Percentiles rank a stretch among this genome's conserved stretches.
phyloP scores from a whole-genome alignment of 805 yeast genomes.

The Yamadazyma sp. region DNA sequence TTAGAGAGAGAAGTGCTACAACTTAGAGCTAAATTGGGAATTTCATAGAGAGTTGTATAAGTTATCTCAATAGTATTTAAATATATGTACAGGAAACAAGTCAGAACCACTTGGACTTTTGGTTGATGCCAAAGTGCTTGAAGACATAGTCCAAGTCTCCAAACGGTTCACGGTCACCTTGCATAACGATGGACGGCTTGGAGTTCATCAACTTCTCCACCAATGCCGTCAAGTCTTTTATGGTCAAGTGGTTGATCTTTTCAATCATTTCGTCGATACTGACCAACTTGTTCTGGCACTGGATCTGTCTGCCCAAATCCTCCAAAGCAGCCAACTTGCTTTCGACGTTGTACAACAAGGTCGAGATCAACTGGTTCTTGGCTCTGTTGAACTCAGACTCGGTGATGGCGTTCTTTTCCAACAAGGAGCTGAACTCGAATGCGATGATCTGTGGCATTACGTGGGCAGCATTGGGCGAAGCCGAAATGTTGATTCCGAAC shows the following conservation, averaged over 20 bases:
- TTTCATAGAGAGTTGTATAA: slow-evolving; percentile 10
- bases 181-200: slow-evolving; percentile 82
- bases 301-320: slow-evolving; percentile 93
- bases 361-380: slow-evolving; percentile 85
- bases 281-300: slow-evolving; percentile 73
- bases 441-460: slow-evolving; percentile 79
- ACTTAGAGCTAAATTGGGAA: slow-evolving; percentile 41
- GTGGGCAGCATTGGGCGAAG: slow-evolving; percentile 83
- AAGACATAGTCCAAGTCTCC: slow-evolving; percentile 77
- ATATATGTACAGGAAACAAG: slow-evolving; percentile 4
- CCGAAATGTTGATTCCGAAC: slow-evolving; percentile 83
- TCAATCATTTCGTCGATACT: slow-evolving; percentile 79
- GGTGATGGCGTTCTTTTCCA: slow-evolving; percentile 49
- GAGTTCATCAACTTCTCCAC: slow-evolving; percentile 78
- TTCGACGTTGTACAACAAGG: slow-evolving; percentile 89
- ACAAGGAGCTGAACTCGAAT: slow-evolving; percentile 35
- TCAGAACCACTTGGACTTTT: slow-evolving; percentile 12
- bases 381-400: slow-evolving; percentile 81
- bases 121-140: slow-evolving; percentile 72
- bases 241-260: slow-evolving; percentile 67
- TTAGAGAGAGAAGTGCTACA: slow-evolving; percentile 58
- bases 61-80: background rate
- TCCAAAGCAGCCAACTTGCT: slow-evolving; percentile 91
- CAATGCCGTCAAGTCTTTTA: slow-evolving; percentile 66
- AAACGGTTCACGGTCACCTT: slow-evolving; percentile 81